Base-by-base conservation (phyloP, 164 flowering plant species). In the Protea cynaroides region DNA sequence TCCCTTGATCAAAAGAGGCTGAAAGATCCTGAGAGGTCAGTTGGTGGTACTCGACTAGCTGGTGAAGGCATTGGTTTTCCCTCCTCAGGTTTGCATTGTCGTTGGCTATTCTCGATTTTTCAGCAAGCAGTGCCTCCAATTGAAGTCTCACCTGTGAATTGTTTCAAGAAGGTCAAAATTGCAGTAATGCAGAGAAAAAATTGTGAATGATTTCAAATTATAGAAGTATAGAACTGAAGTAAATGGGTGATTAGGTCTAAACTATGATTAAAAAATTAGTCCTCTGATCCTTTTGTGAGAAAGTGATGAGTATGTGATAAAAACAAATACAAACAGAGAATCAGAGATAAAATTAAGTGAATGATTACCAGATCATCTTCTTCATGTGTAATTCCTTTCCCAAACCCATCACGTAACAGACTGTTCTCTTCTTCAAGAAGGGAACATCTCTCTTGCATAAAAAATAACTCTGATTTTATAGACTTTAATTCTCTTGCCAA, bases 41-140 rank as follows among this genome's bases (percentile, higher is more conserved):
- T 69, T 86, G 98, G 66, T 90, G 97, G 72, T 90, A 90, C 79
- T 93, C 95, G 49, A 89, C 96, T 11, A 93, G 87, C 71, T 93
- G 95, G 65, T 84, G 81, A 64, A 93, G 90, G 78, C 96, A 86
- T 59, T 87, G 88, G 65, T 90, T 93, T 72, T 93, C 98, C 66
- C 97, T 79, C 0, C 69, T 73, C 34, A 93, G 76, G 67, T 82
- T 89, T 51, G 97, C 89, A 65, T 93, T 93, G 69, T 93, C 97
- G 59, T 78, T 86, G 18, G 91, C 97, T 62, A 90, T 68, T 63
- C 97, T 81, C 0, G 96, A 89, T 61, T 93, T 90, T 76, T 93
- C 98, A 18, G 95, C 84, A 1, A 93, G 90, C 57, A 90, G 74
- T 66, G 88, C 96, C 75, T 93, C 98, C 75, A 93, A 18, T 75